phyloP scores from a whole-genome alignment of 192 early-diverging fungal species.

The Irineochytrium annulatum region DNA sequence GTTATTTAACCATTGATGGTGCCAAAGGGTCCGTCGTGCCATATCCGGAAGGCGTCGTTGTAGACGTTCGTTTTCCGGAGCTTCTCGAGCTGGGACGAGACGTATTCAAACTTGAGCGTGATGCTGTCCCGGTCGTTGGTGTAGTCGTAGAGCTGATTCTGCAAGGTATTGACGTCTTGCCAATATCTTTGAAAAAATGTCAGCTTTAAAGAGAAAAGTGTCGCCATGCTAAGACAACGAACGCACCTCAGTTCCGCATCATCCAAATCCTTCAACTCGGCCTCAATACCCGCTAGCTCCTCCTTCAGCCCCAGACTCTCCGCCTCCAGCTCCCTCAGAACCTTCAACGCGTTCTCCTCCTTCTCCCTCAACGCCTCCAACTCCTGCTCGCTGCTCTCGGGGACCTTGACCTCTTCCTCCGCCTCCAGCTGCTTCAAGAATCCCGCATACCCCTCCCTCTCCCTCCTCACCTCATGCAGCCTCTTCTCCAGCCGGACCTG shows the following conservation, averaged over 20 bases:
- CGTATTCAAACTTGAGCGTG: conserved; percentile 73
- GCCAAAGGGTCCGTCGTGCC: conserved; percentile 78
- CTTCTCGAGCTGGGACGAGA: conserved; percentile 69
- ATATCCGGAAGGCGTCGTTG: conserved; percentile 91
- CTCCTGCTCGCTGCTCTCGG: conserved; percentile 48
- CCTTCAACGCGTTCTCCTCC: conserved; percentile 38
- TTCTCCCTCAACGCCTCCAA: conserved; percentile 30
- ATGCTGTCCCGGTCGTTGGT: conserved; percentile 76
- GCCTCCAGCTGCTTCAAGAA: conserved; percentile 9
- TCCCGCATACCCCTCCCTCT: conserved; percentile 72
- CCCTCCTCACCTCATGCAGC: conserved; percentile 62
- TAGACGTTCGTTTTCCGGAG: conserved; percentile 91
- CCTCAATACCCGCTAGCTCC: conserved; percentile 27
- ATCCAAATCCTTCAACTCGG: conserved; percentile 28
- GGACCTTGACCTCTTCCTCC: background rate
- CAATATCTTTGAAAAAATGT: conserved; percentile 35
- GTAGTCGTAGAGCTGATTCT: conserved; percentile 56
- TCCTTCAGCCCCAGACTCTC: conserved; percentile 52
- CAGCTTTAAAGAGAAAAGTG: background rate
- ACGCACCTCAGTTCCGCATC: conserved; percentile 48
- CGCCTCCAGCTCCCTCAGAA: conserved; percentile 49
- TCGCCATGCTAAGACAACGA: conserved; percentile 25
- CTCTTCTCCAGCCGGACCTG: conserved; percentile 65
- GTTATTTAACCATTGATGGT: conserved; percentile 89
- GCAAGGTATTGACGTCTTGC: conserved; percentile 73